Conservation (phyloP, 345 rosid species). For the Salix viminalis region DNA sequence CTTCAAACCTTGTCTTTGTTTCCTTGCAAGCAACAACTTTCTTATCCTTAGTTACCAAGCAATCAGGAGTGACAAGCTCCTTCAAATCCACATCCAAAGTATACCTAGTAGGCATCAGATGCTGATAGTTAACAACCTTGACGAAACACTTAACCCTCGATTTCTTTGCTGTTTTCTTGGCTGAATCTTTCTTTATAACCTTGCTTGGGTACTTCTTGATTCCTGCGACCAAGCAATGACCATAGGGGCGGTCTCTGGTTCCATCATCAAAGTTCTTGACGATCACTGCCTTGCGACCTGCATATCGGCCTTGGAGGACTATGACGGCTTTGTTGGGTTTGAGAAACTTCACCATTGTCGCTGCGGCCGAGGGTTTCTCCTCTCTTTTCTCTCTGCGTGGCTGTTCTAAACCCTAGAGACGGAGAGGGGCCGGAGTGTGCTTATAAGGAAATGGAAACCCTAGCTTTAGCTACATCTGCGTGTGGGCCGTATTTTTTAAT, state of each 20-base stretch:
- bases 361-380: not conserved
- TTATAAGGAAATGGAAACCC: not conserved
- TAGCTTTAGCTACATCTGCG: not conserved
- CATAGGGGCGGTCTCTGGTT: constrained; percentile 14
- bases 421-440: not conserved
- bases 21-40: constrained; percentile 21
- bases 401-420: not conserved
- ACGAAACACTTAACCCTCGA: constrained; percentile 26
- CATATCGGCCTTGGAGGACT: constrained; percentile 25
- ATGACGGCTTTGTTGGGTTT: constrained; percentile 18
- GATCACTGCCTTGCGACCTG: constrained; percentile 26
- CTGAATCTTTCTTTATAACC: constrained; percentile 22
- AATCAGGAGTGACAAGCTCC: constrained; percentile 10
- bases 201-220: constrained; percentile 24
- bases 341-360: constrained; percentile 11
- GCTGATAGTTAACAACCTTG: constrained; percentile 25
- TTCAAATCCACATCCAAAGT: constrained; percentile 26
- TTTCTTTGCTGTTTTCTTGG: constrained; percentile 26
- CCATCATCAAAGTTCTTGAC: constrained; percentile 20
- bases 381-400: not conserved
- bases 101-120: constrained; percentile 26
- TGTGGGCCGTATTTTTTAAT: not conserved
- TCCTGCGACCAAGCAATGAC: constrained; percentile 21
- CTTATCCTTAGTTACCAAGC: constrained; percentile 16
- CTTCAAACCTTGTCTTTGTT: constrained; percentile 19